Percentiles rank a stretch among this genome's conserved stretches.
Evolutionary conservation across 2,329 filamentous ascomycete genomes (phyloP).

Genomic region (Fusarium sublunatum): DNA sequence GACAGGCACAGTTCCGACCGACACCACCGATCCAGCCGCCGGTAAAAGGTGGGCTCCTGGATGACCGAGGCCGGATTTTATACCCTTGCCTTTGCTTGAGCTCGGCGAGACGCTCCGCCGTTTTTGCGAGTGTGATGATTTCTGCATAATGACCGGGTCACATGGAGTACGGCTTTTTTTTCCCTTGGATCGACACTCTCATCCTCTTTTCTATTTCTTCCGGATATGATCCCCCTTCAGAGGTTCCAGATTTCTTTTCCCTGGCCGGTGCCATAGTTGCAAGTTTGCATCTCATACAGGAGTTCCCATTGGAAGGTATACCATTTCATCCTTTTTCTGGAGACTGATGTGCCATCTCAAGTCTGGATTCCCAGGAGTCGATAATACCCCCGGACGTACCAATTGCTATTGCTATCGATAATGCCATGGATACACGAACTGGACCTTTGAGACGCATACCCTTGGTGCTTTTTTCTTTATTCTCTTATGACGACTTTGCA

Average conservation of each 20-base stretch:
- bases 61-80: constrained; percentile 37
- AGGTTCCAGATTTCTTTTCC: constrained; percentile 41
- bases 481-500: constrained; percentile 44
- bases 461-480: constrained; percentile 38
- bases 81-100: constrained; percentile 31
- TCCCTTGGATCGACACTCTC: constrained; percentile 45
- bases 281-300: constrained; percentile 47
- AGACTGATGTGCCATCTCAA: constrained; percentile 35
- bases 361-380: constrained; percentile 37
- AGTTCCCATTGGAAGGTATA: constrained; percentile 44
- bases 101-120: constrained; percentile 39
- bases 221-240: constrained; percentile 40
- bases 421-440: constrained; percentile 37
- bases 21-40: constrained; percentile 54
- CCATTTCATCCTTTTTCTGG: constrained; percentile 33
- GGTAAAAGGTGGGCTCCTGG: constrained; percentile 45
- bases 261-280: constrained; percentile 45
- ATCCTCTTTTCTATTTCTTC: constrained; percentile 42
- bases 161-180: constrained; percentile 45
- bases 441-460: constrained; percentile 40
- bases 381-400: constrained; percentile 43
- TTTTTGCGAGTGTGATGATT: constrained; percentile 48
- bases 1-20: constrained; percentile 55
- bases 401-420: constrained; percentile 44
- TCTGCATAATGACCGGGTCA: constrained; percentile 46